Percentiles rank a stretch among this genome's conserved stretches.
phyloP scores from a whole-genome alignment of 257 asterid species.

The Anisodus acutangulus region DNA sequence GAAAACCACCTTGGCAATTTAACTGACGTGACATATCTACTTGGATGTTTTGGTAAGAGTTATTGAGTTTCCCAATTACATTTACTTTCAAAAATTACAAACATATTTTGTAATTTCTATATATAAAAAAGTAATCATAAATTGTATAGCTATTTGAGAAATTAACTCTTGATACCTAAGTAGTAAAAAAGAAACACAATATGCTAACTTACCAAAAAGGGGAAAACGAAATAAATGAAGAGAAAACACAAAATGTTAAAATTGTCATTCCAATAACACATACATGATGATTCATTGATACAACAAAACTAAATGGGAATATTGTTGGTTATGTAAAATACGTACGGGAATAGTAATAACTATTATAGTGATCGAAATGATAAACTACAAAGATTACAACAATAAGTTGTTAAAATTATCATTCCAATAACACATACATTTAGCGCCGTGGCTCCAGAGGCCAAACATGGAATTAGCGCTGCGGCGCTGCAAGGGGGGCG shows the following conservation, averaged over 20 bases:
- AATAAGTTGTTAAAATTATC: too few relatives aligned
- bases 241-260: neutral
- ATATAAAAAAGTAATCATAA: neutral
- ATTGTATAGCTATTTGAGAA: neutral
- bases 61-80: neutral
- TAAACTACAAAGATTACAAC: too few relatives aligned
- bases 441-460: too few relatives aligned
- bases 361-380: too few relatives aligned
- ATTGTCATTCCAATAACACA: neutral
- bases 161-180: neutral
- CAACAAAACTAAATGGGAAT: neutral
- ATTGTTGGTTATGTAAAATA: too few relatives aligned
- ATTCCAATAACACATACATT: too few relatives aligned
- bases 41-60: neutral
- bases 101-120: neutral
- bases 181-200: neutral
- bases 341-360: too few relatives aligned
- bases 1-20: neutral
- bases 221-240: neutral
- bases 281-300: conserved; percentile 28
- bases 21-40: neutral
- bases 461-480: too few relatives aligned
- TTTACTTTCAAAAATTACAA: neutral
- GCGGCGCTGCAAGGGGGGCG: too few relatives aligned
- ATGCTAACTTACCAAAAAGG: neutral